A percentile compares a stretch with the other conserved stretches of the same genome.
Conservation (phyloP, 2,329 filamentous ascomycete species). For the Akanthomyces muscarius region DNA sequence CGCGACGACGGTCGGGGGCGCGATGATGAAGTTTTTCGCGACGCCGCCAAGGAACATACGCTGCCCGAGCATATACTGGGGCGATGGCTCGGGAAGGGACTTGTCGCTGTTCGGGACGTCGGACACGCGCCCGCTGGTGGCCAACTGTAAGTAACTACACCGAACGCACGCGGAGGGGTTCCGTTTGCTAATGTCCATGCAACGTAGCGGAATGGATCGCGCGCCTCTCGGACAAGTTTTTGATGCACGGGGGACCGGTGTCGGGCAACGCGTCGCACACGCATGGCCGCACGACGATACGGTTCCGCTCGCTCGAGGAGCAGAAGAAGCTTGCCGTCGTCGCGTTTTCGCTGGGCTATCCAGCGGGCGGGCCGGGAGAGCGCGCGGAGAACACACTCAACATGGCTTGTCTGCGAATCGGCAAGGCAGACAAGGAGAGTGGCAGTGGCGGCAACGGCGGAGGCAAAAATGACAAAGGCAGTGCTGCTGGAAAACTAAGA, state of each 20-base stretch:
- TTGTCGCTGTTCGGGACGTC: background rate
- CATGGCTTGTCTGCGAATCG: slow-evolving; percentile 8
- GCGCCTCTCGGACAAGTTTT: background rate
- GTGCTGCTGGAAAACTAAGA: background rate
- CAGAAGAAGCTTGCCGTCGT: slow-evolving; percentile 1
- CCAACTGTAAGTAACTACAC: background rate
- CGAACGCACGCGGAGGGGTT: background rate
- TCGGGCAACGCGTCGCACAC: slow-evolving; percentile 7
- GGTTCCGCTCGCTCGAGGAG: slow-evolving; percentile 6
- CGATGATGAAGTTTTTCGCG: slow-evolving; percentile 11
- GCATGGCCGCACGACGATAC: slow-evolving; percentile 4
- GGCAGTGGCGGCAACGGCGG: background rate
- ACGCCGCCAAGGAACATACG: background rate
- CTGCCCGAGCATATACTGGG: background rate
- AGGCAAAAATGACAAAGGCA: background rate
- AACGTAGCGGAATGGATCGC: background rate
- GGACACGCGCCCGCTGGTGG: background rate
- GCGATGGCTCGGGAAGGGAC: background rate
- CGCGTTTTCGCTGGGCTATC: slow-evolving; percentile 1
- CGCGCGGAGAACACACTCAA: slow-evolving; percentile 1
- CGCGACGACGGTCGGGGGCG: background rate
- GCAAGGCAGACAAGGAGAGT: background rate
- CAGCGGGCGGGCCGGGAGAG: slow-evolving; percentile 1
- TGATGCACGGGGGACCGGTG: background rate
- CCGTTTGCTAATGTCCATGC: background rate